Evolutionary conservation across 2,329 filamentous ascomycete species (phyloP).

Genomic region (Scedosporium minutisporum): DNA sequence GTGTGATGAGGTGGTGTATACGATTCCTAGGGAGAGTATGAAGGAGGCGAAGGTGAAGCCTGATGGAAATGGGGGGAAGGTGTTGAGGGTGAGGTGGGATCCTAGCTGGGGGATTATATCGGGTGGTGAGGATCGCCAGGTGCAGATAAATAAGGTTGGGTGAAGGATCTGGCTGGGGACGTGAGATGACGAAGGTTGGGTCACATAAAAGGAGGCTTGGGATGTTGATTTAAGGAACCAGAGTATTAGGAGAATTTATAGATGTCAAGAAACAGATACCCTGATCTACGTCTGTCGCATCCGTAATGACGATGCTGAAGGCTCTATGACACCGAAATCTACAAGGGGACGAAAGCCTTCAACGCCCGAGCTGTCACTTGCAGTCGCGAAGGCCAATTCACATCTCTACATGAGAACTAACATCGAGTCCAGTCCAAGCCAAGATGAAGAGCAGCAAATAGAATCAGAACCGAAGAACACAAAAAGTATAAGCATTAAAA

Average conservation of each 20-base stretch:
- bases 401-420: too few species aligned
- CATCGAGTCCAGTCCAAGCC: too few species aligned
- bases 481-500: not conserved
- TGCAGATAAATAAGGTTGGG: slow-evolving; percentile 66
- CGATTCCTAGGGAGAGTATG: slow-evolving; percentile 65
- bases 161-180: not conserved
- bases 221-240: not conserved
- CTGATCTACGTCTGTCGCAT: not conserved
- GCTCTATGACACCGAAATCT: too few species aligned
- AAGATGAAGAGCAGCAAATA: too few species aligned
- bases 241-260: not conserved
- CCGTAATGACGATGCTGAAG: too few species aligned
- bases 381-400: too few species aligned
- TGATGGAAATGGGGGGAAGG: slow-evolving; percentile 78
- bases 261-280: not conserved
- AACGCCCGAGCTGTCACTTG: too few species aligned
- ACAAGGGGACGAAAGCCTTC: too few species aligned
- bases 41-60: slow-evolving; percentile 54
- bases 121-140: slow-evolving; percentile 83
- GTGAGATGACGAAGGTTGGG: not conserved
- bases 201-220: not conserved
- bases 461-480: not conserved
- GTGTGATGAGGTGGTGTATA: slow-evolving; percentile 59
- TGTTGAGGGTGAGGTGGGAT: slow-evolving; percentile 85
- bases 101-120: slow-evolving; percentile 78